These are phyloP conservation scores for Xylaria cubensis DNA, from an alignment of 495 filamentous ascomycete species.

Conservation along the genomic window DNA sequence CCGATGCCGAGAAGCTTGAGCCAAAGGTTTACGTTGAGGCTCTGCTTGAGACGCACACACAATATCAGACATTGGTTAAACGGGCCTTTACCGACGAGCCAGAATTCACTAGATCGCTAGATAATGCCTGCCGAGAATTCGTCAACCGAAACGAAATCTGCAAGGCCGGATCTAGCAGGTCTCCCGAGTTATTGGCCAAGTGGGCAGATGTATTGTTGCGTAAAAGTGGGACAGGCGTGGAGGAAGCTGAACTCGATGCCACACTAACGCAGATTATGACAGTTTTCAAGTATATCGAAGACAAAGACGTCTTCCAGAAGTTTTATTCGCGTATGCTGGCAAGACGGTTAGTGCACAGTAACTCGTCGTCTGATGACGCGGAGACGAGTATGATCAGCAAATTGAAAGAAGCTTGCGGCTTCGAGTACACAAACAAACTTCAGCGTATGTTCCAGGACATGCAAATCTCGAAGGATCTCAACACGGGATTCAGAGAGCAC, in stretches of 20 bases:
- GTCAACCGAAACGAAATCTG: slow-evolving; percentile 97
- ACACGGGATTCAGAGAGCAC: slow-evolving; percentile 75
- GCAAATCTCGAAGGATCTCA: slow-evolving; percentile 97
- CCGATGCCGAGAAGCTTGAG: slow-evolving; percentile 88
- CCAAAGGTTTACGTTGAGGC: slow-evolving; percentile 97
- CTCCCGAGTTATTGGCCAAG: slow-evolving; percentile 92
- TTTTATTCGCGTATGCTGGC: slow-evolving; percentile 98
- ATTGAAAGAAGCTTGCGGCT: slow-evolving; percentile 97
- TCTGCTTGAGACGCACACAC: slow-evolving; percentile 88
- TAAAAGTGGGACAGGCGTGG: slow-evolving; percentile 87
- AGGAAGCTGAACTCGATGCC: slow-evolving; percentile 91
- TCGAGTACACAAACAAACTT: slow-evolving; percentile 98
- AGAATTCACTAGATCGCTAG: slow-evolving; percentile 94
- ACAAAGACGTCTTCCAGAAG: slow-evolving; percentile 99
- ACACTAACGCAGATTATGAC: slow-evolving; percentile 97
- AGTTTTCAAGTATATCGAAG: slow-evolving; percentile 99
- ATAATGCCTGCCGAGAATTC: slow-evolving; percentile 97
- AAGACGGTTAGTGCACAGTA: slow-evolving; percentile 91
- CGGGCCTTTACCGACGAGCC: slow-evolving; percentile 93
- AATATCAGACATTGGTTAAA: slow-evolving; percentile 90
- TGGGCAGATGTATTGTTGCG: slow-evolving; percentile 94
- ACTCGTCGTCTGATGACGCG: slow-evolving; percentile 93
- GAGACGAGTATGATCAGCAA: slow-evolving; percentile 99
- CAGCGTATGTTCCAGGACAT: slow-evolving; percentile 99
- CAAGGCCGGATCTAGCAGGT: slow-evolving; percentile 88